Conservation (phyloP, 2,329 filamentous ascomycete species). For the Fusarium sp. region DNA sequence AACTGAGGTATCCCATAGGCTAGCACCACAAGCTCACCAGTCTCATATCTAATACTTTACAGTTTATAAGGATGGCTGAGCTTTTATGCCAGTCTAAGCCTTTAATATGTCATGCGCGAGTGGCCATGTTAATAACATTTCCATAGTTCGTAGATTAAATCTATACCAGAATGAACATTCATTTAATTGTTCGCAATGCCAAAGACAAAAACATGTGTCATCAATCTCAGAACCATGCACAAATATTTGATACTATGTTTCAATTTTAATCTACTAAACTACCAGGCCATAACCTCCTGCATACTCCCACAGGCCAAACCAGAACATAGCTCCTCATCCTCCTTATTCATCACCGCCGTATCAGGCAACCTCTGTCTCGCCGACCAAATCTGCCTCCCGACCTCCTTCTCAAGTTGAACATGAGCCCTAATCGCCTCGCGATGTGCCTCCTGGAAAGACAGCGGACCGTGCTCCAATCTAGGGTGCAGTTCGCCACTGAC, state of each 20-base stretch:
- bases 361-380: slow-evolving; percentile 23
- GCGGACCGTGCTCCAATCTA: slow-evolving; percentile 31
- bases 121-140: no score
- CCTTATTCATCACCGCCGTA: slow-evolving; percentile 5
- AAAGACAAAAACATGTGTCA: no score
- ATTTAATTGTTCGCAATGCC: no score
- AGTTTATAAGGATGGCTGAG: background rate
- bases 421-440: slow-evolving; percentile 33
- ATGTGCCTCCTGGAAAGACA: slow-evolving; percentile 34
- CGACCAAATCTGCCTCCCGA: slow-evolving; percentile 28
- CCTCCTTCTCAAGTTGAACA: slow-evolving; percentile 22
- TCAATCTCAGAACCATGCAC: no score
- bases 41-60: no score
- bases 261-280: background rate
- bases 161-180: no score
- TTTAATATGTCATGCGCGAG: no score
- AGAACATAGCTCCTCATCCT: slow-evolving; percentile 30
- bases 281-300: slow-evolving; percentile 33
- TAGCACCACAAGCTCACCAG: no score
- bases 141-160: no score
- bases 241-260: background rate
- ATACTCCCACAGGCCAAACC: slow-evolving; percentile 20
- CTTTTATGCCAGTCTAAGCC: background rate
- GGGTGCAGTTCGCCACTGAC: slow-evolving; percentile 35
- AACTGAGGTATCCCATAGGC: no score